phyloP scores from a whole-genome alignment of 169 alveolate genomes.

The Fabrea salina region DNA sequence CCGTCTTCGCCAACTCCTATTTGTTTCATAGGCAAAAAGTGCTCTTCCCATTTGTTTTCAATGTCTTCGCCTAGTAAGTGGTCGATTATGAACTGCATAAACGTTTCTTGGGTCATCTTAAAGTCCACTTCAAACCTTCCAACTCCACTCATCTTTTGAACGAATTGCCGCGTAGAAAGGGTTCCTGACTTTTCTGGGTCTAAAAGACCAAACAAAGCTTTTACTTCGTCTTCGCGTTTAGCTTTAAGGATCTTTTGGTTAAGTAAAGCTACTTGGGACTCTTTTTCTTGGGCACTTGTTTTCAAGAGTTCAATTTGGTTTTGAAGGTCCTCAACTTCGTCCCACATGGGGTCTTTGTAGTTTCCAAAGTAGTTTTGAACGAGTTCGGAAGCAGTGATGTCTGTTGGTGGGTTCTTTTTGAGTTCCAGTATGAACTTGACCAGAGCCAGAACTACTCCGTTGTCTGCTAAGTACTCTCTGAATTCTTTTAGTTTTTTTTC shows the following conservation, averaged over 20 bases:
- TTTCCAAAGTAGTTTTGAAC: conserved; percentile 54
- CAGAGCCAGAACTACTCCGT: conserved; percentile 52
- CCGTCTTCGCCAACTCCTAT: conserved; percentile 30
- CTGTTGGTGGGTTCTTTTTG: conserved; percentile 33
- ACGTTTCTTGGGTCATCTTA: conserved; percentile 32
- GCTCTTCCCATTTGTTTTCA: background rate
- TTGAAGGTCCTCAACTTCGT: conserved; percentile 38
- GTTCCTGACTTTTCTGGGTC: conserved; percentile 45
- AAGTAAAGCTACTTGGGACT: conserved; percentile 10
- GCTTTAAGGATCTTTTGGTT: conserved; percentile 5
- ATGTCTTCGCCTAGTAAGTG: conserved; percentile 12
- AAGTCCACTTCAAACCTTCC: conserved; percentile 56
- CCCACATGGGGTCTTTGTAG: conserved; percentile 59
- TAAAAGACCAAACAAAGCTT: background rate
- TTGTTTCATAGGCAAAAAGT: background rate
- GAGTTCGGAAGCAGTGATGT: conserved; percentile 26
- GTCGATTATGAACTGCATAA: conserved; percentile 31
- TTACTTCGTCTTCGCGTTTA: conserved; percentile 16
- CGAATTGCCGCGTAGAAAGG: conserved; percentile 34
- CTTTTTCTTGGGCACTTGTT: conserved; percentile 24
- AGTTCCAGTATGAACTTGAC: conserved; percentile 51
- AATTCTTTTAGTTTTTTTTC: conserved; percentile 45
- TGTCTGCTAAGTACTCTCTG: conserved; percentile 60
- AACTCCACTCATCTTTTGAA: conserved; percentile 46
- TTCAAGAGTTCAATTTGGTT: conserved; percentile 36